Evolutionary conservation across 1,284 basidiomycete genomes (phyloP), one percentile per base, ranked within the genome.

Genomic region (Phellinidium pouzarii): DNA sequence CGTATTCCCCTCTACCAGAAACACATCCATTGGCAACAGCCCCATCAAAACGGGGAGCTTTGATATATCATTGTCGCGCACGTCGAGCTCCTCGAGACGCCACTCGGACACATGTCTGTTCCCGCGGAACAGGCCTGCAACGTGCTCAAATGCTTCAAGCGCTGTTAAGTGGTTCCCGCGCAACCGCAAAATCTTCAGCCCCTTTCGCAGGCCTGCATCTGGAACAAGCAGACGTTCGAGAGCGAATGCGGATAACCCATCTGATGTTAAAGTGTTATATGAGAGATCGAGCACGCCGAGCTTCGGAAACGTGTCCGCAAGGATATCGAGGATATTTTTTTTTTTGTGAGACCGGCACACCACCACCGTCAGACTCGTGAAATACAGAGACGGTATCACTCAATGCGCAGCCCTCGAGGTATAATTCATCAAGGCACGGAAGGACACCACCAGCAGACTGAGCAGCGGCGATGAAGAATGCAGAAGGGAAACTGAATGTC

Each of bases 1-100:
- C 86, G 74, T 68, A 66, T 91, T 91, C n/a, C 87, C 87, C 61
- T 91, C 88, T 31, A 91, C 88, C 59, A 88, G 66, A 53, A 91
- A 80, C 9, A 87, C 80, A 50, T 90, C 87, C 59, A 91, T 65
- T 20, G 87, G 82, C 44, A 91, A 62, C 56, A 88, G 62, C 11
- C 88, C 88, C 49, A 90, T 64, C 61, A 83, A 80, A 3, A 83
- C 67, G 0, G 79, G 80, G 31, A 91, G 65, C 65, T 76, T 80
- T 7, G 73, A 72, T 50, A 91, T 78, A 61, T 86, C 83, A 58
- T 91, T 91, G 61, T 91, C 86, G 56, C 87, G 68, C 60, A 90
- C 58, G 66, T 91, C 88, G 38, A 91, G 65, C 63, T 91, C 87
- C 60, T 90, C 86, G 44, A 90, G 69, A 60, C 78, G 80, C 85